Evolutionary conservation across 768 basidiomycete species (phyloP), one percentile per base, ranked within the genome.

Genomic region (Fomitopsis pulvina): DNA sequence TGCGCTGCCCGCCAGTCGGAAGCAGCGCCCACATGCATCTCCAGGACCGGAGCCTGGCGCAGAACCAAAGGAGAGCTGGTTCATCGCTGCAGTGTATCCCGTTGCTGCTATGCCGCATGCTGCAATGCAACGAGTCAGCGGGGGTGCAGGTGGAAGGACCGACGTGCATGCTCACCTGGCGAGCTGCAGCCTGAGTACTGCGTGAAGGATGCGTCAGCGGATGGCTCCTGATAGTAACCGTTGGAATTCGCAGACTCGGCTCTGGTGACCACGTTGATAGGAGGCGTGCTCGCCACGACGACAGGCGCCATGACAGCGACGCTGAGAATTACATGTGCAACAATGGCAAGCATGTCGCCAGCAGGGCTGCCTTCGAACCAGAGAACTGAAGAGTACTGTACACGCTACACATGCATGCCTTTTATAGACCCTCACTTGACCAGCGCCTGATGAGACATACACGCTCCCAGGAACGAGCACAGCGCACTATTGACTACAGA

Each of bases 11-110:
- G 79, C 78, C 48, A 81, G 42, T 18, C 70, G 63, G 60, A 83
- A 81, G 68, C 80, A 81, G 30, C 80, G 76, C 12, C 80, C 80
- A 53, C 80, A 83, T 9, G 76, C 80, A 61, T 80, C 80, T 14
- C 80, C 80, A 2, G 77, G 63, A 9, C 79, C 79, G 0, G 64
- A 25, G 0, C 78, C 77, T 18, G 78, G 74, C 14, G 60, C 43
- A 7, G 76, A 66, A 34, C 80, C 80, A 50, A 78, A 83, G 0
- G 79, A 65, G 20, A 80, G 70, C 63, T 80, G 78, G 60, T 70
- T 79, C 10, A 81, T 72, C 4, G 80, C 80, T 11, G 79, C 78
- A 4, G 77, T 78, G 60, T 64, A 80, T 2, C 80, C 80, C 26
- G 56, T 62, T 2, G 71, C 76, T 16, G 68, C 54, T 51, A 70